Conservation (phyloP, 768 basidiomycete genomes). For the Tremella fuciformis region DNA sequence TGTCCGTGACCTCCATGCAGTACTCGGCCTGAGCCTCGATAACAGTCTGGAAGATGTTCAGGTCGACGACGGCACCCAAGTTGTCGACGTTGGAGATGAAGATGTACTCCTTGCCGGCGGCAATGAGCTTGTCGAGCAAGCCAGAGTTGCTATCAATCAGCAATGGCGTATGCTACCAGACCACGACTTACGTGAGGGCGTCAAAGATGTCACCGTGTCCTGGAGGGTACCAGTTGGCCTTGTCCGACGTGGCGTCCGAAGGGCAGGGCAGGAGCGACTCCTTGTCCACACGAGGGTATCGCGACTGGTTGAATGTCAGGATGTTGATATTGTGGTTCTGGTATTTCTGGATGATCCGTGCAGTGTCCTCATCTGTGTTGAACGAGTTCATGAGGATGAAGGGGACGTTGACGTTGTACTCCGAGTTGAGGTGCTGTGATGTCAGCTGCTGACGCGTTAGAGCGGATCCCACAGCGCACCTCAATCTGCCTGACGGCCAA, state of each 20-base stretch:
- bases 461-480: slow-evolving; percentile 47
- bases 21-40: slow-evolving; percentile 76
- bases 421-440: slow-evolving; percentile 73
- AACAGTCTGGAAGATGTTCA: slow-evolving; percentile 78
- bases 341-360: slow-evolving; percentile 95
- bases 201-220: slow-evolving; percentile 97
- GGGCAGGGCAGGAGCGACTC: slow-evolving; percentile 83
- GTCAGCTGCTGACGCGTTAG: neutral
- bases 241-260: slow-evolving; percentile 72
- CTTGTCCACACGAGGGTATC: slow-evolving; percentile 88
- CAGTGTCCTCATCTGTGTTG: slow-evolving; percentile 95
- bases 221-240: slow-evolving; percentile 92
- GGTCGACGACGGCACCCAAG: slow-evolving; percentile 84
- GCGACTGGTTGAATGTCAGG: slow-evolving; percentile 83
- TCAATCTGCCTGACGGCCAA: slow-evolving; percentile 91
- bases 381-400: slow-evolving; percentile 98
- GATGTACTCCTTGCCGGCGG: slow-evolving; percentile 92
- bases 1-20: slow-evolving; percentile 93
- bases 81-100: slow-evolving; percentile 98
- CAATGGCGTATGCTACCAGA: neutral
- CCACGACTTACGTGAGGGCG: slow-evolving; percentile 59
- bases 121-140: slow-evolving; percentile 80
- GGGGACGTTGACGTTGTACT: slow-evolving; percentile 81
- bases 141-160: slow-evolving; percentile 65
- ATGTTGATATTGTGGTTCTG: slow-evolving; percentile 89